Evolutionary conservation across 495 filamentous ascomycete species (phyloP), one percentile per base, ranked within the genome.

Genomic region (Podospora pseudoanserina): DNA sequence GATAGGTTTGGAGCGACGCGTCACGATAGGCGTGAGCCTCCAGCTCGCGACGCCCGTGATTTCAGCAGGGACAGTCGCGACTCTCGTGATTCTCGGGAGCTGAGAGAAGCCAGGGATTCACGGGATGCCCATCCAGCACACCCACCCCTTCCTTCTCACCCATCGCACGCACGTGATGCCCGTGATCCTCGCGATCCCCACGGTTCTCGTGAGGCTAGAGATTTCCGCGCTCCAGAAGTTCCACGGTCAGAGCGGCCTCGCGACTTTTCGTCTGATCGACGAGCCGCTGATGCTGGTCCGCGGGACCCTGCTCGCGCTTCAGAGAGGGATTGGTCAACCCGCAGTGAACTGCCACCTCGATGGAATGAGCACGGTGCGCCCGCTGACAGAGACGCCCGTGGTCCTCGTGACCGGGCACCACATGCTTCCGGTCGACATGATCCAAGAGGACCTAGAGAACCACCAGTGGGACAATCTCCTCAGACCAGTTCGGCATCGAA

Each of bases 31-130:
- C 69, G 76, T 19, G 79, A 82, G n/a, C 23, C 67, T n/a, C 64
- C 67, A 16, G 34, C 64, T 23, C 69, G 73, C 3, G 55, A 58
- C 18, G 55, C n/a, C 55, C 55, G 55, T 4, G 55, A 58, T 20
- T 58, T 20, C 23, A 58, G 55, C 18, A 58, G 55, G 18, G 72
- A 74, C n/a, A 16, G 63, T 53, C 74, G 76, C 20, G 79, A 81
- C 60, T 57, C 69, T 32, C 75, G 82, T 44, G 80, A 82, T 28
- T 15, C 68, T 56, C 79, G 81, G 65, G 82, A 78, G 34, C 69
- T 73, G 18, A 49, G 39, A 13, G 39, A 49, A 9, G 9, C 78
- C 39, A 49, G 39, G 15, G 39, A 49, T 16, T 6, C 39, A 72
- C 18, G 79, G 76, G 58, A 72, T 65, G 65, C 76, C 7, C 55